Evolutionary conservation across 495 filamentous ascomycete species (phyloP), one percentile per base, ranked within the genome.

Genomic region (Lasiosphaeria hispida): DNA sequence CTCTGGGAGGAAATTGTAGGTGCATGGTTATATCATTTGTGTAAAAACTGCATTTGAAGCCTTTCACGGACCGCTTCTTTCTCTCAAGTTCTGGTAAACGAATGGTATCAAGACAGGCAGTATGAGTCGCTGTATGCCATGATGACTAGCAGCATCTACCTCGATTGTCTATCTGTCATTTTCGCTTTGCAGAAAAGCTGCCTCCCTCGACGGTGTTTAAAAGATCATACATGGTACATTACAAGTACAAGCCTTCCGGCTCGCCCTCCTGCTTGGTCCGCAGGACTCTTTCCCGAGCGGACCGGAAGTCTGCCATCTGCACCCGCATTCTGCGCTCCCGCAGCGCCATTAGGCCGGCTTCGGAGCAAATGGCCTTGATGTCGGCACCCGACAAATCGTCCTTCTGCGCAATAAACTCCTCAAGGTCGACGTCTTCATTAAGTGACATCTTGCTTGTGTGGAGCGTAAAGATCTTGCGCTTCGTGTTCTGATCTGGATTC

Each of bases 361-460:
- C 94, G 14, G 91, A 94, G 76, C 94, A 99, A 64, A 99, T 99
- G 38, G 94, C 94, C 73, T 96, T 94, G 77, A 99, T 97, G 78
- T 99, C 94, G 40, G 94, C 94, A 66, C 94, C 94, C 37, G 90
- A 96, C 3, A 99, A 81, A 69, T 99, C 94, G 65, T 99, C 94
- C 79, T 99, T 99, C 78, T 96, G 92, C 64, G 85, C 91, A 69
- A 99, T 96, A 71, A 99, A 97, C 75, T 99, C 94, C 62, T 97
- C 94, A 44, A 99, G 82, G 62, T 99, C 94, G 45, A 99, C 94
- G 65, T 99, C 94, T 62, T 89, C 85, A 68, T 88, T 89, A 42
- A 97, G 83, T 11, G 89, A 95, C 94, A 99, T 99, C 83, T 99
- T 99, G 65, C 89, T 92, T 14, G 94, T 99, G 76, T 99, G 94